These are phyloP conservation scores for Fagus crenata DNA, from an alignment of 306 rosid species.

Conservation along the genomic window DNA sequence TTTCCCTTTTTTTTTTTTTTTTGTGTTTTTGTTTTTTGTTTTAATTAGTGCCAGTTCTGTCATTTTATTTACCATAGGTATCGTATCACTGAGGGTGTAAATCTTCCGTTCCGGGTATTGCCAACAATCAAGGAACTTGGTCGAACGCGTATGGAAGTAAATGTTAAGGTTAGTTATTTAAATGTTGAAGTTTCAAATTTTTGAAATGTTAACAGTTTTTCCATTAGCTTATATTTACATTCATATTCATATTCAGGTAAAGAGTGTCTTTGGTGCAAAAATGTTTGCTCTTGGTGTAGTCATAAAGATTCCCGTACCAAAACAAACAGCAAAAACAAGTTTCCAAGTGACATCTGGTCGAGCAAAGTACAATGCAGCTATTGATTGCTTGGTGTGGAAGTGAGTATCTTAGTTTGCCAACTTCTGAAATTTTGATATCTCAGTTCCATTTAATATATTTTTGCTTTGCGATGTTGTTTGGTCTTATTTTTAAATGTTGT, in stretches of 20 bases:
- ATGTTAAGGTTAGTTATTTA: slow-evolving; percentile 69
- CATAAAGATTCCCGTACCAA: slow-evolving; percentile 88
- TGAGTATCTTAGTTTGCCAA: slow-evolving; percentile 39
- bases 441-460: neutral
- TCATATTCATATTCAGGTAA: slow-evolving; percentile 53
- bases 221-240: slow-evolving; percentile 21
- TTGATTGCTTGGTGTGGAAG: slow-evolving; percentile 97
- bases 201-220: neutral
- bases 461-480: neutral
- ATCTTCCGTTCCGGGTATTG: slow-evolving; percentile 92
- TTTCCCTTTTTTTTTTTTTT: neutral
- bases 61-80: slow-evolving; percentile 49
- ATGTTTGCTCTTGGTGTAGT: slow-evolving; percentile 97
- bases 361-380: slow-evolving; percentile 85
- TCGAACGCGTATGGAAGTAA: slow-evolving; percentile 91
- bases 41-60: slow-evolving; percentile 3
- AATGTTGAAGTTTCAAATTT: slow-evolving; percentile 18
- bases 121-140: slow-evolving; percentile 95
- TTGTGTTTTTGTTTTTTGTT: neutral
- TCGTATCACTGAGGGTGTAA: slow-evolving; percentile 93
- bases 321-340: slow-evolving; percentile 86
- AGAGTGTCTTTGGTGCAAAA: slow-evolving; percentile 87
- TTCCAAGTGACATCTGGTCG: slow-evolving; percentile 91
- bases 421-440: neutral
- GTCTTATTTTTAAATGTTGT: no score